A percentile compares a stretch with the other conserved stretches of the same genome.
Evolutionary conservation across 78 protist genomes (phyloP).

Genomic region (Pelomyxa schiedti): DNA sequence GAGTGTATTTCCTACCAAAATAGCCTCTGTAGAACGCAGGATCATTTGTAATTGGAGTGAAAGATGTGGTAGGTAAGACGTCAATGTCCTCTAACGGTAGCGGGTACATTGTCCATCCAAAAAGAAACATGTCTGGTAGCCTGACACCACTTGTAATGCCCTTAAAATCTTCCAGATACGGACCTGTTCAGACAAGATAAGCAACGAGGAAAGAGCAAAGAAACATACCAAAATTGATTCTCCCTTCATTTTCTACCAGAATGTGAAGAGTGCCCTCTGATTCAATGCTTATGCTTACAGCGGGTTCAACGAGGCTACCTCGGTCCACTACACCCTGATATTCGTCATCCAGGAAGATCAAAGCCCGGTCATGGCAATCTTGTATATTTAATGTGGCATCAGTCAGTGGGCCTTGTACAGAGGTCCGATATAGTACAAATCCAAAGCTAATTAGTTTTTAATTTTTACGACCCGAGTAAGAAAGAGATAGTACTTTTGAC

Average conservation of each 20-base stretch:
- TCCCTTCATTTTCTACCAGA: neutral
- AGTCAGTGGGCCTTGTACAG: too few species aligned
- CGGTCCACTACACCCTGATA: neutral
- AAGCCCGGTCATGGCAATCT: neutral
- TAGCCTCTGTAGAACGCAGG: neutral
- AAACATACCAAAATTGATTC: neutral
- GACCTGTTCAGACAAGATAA: too few species aligned
- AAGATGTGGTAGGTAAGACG: too few species aligned
- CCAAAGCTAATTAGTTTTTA: too few species aligned
- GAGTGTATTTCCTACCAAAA: too few species aligned
- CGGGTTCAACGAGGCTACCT: neutral
- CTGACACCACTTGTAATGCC: neutral
- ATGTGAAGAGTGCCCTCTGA: neutral
- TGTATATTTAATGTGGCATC: too few species aligned
- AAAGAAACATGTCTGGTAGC: neutral
- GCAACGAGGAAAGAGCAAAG: too few species aligned
- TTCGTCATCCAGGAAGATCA: constrained; percentile 2
- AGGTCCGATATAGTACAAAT: too few species aligned
- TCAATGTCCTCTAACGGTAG: neutral
- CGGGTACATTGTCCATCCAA: neutral
- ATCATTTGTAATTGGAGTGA: too few species aligned
- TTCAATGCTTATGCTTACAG: neutral
- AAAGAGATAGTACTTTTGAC: too few species aligned
- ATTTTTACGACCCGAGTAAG: too few species aligned
- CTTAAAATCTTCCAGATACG: too few species aligned